phyloP scores from a whole-genome alignment of 2,329 filamentous ascomycete genomes.

The Epichloe coenophiala region DNA sequence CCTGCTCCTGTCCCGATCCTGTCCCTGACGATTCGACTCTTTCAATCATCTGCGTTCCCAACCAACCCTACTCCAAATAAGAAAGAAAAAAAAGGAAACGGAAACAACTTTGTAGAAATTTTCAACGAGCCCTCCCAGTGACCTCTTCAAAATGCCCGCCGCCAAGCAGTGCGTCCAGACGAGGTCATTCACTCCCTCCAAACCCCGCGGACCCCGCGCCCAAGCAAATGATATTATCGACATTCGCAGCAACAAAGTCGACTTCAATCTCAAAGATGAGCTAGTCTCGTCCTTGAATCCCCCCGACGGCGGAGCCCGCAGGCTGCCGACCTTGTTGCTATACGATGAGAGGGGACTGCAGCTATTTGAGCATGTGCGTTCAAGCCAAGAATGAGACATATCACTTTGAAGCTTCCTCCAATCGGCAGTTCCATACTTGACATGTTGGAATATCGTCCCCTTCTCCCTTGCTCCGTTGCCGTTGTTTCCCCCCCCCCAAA shows the following conservation, averaged over 20 bases:
- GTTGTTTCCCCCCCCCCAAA: neutral
- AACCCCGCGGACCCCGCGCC: neutral
- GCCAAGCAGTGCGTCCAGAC: constrained; percentile 8
- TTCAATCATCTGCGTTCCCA: neutral
- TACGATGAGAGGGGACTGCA: constrained; percentile 70
- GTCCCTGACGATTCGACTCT: neutral
- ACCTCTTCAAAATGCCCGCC: constrained; percentile 8
- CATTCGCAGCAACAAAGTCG: constrained; percentile 58
- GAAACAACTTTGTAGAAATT: neutral
- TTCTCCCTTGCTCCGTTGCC: neutral
- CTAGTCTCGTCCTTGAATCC: constrained; percentile 54
- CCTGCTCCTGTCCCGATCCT: too few species aligned
- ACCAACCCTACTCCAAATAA: neutral
- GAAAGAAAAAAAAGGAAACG: too few species aligned
- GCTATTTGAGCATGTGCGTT: constrained; percentile 59
- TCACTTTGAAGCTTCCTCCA: neutral
- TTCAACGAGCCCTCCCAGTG: too few species aligned
- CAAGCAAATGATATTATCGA: constrained; percentile 55
- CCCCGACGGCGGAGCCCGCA: constrained; percentile 47
- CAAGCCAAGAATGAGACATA: neutral
- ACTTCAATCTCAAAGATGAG: constrained; percentile 61
- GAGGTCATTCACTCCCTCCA: neutral
- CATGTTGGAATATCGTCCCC: neutral
- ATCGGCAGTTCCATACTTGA: neutral
- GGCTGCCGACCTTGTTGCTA: constrained; percentile 64